phyloP scores from a whole-genome alignment of 768 basidiomycete species.

The Xerocomellus dryophilus region DNA sequence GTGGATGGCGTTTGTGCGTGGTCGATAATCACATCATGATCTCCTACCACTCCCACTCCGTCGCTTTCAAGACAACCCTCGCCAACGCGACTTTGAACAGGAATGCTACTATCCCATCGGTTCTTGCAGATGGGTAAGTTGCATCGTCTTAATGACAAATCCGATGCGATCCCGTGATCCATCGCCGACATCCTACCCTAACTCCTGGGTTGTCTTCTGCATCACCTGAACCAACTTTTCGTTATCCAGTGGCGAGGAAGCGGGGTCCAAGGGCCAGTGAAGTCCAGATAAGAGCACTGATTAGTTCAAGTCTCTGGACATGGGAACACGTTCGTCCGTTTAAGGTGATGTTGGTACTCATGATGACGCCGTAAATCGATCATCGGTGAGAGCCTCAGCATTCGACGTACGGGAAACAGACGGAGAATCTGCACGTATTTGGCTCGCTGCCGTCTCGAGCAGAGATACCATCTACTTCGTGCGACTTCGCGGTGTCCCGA shows the following conservation, averaged over 20 bases:
- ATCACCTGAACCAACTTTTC: slow-evolving; percentile 12
- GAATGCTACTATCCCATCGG: background rate
- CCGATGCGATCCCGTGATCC: background rate
- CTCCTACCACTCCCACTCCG: background rate
- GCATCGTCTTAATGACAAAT: background rate
- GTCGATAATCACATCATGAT: slow-evolving; percentile 17
- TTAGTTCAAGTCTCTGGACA: background rate
- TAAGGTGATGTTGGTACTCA: slow-evolving; percentile 8
- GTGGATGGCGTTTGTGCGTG: slow-evolving; percentile 22
- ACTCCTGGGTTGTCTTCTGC: slow-evolving; percentile 13
- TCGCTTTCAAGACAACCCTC: background rate
- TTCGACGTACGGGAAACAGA: slow-evolving; percentile 2
- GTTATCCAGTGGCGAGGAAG: background rate
- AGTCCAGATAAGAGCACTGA: background rate
- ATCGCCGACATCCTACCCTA: slow-evolving; percentile 9
- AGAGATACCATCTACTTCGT: background rate
- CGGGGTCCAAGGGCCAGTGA: background rate
- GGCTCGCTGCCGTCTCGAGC: slow-evolving; percentile 5
- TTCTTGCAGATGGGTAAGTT: background rate
- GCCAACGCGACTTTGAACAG: background rate
- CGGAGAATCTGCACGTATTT: slow-evolving; percentile 14
- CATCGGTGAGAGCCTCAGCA: slow-evolving; percentile 2
- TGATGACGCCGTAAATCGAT: slow-evolving; percentile 11
- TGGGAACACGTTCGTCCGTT: slow-evolving; percentile 13
- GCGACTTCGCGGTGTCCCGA: slow-evolving; percentile 7